phyloP scores from a whole-genome alignment of 2,329 filamentous ascomycete species.

The Hymenoscyphus fructigenus region DNA sequence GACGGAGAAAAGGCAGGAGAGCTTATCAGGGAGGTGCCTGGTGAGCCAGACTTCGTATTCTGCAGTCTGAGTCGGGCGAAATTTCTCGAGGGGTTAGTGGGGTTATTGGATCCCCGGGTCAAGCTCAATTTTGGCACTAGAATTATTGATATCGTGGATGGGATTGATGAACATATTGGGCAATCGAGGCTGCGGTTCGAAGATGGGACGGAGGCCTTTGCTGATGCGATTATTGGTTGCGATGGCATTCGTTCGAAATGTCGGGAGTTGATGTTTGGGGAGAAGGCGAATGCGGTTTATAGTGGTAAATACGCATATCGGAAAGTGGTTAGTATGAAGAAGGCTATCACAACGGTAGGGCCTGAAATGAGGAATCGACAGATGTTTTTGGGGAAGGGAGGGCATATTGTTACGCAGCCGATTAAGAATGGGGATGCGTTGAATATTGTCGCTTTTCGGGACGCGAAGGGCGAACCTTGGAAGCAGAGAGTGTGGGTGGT shows the following conservation, averaged over 20 bases:
- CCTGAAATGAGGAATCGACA: conserved; percentile 47
- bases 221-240: conserved; percentile 54
- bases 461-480: conserved; percentile 43
- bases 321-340: conserved; percentile 56
- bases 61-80: conserved; percentile 39
- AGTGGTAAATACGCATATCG: conserved; percentile 60
- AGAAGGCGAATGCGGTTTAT: conserved; percentile 48
- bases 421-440: conserved; percentile 52
- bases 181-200: conserved; percentile 39
- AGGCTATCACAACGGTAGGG: conserved; percentile 48
- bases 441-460: conserved; percentile 53
- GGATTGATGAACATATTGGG: conserved; percentile 22
- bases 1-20: conserved; percentile 22
- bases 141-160: conserved; percentile 30
- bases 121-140: conserved; percentile 35
- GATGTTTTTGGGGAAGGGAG: conserved; percentile 56
- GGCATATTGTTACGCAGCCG: conserved; percentile 60
- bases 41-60: conserved; percentile 25
- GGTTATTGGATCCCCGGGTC: conserved; percentile 37
- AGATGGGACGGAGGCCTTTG: conserved; percentile 43
- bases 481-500: conserved; percentile 41
- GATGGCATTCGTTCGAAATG: conserved; percentile 61
- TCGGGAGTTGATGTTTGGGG: conserved; percentile 50
- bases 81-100: conserved; percentile 43
- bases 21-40: conserved; percentile 30